Conservation (phyloP, 2,329 filamentous ascomycete species). For the Lasiodiplodia theobromae region DNA sequence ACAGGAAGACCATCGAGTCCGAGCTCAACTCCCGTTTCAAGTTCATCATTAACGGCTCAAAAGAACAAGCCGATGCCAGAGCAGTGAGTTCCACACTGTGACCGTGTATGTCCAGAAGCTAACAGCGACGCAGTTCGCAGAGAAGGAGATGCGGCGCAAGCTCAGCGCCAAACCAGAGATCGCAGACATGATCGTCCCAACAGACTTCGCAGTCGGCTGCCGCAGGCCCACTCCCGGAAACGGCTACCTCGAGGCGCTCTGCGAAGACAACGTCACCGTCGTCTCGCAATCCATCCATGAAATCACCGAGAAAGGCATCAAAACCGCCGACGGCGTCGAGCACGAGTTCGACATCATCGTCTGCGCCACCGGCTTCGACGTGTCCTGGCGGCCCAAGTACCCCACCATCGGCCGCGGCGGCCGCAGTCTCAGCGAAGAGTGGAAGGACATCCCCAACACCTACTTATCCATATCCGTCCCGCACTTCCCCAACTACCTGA, state of each 20-base stretch:
- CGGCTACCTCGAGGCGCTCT: slow-evolving; percentile 43
- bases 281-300: slow-evolving; percentile 37
- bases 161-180: slow-evolving; percentile 49
- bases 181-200: slow-evolving; percentile 55
- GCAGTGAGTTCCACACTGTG: not conserved
- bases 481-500: slow-evolving; percentile 28
- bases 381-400: slow-evolving; percentile 36
- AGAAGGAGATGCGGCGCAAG: slow-evolving; percentile 50
- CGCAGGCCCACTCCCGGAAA: slow-evolving; percentile 42
- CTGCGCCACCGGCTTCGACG: slow-evolving; percentile 45
- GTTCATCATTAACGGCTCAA: slow-evolving; percentile 2
- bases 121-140: slow-evolving; percentile 40
- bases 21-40: slow-evolving; percentile 27
- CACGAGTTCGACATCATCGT: slow-evolving; percentile 43
- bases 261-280: slow-evolving; percentile 39
- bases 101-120: slow-evolving; percentile 21
- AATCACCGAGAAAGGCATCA: slow-evolving; percentile 41
- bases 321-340: slow-evolving; percentile 39
- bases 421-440: slow-evolving; percentile 6
- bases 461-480: slow-evolving; percentile 34
- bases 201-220: slow-evolving; percentile 41
- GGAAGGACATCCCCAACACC: slow-evolving; percentile 35
- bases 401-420: slow-evolving; percentile 4
- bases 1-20: slow-evolving; percentile 20
- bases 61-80: slow-evolving; percentile 52